Base-by-base conservation (phyloP, 768 basidiomycete genomes). In the Trametes maxima region DNA sequence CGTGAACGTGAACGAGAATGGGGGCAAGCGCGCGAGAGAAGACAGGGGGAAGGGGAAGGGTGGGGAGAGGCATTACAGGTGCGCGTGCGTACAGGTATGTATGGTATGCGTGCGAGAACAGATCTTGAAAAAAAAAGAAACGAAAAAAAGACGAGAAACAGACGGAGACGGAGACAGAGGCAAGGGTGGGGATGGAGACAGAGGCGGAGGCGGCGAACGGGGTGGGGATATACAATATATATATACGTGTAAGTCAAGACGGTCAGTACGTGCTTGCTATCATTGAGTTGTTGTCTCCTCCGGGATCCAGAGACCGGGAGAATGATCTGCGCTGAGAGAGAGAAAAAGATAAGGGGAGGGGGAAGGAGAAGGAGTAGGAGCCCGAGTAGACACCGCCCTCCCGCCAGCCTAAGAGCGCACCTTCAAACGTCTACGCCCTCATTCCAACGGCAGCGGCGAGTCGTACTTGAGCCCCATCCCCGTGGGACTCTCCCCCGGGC, bases 361-460 rank as follows among this genome's bases (percentile, higher is more conserved):
- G 28, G 8, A 33, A 33, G 8, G 8, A 33, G 8, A 33, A 33
- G 28, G 28, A 33, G 4, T n/a, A n/a, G n/a, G n/a, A n/a, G n/a
- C n/a, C n/a, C n/a, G n/a, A n/a, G n/a, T n/a, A n/a, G 28, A 33
- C 28, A 33, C 4, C 28, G 8, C 28, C 28, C 28, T 33, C 28
- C 28, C 28, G 8, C 28, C 28, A 8, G 28, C 28, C 28, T 33
- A 33, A 33, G 28, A 8, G 8, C 28, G 28, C 28, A 33, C 4
- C 3, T 8, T 37, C 19, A 37, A 22, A 17, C 58, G 51, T 19
- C 61, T 64, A 70, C 46, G 65, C 69, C 66, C 69, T 69, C 69
- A 72, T 70, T 67, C 70, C 70, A 68, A 72, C 65, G 58, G 66
- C 61, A 67, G 68, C 60, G 67, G 67, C 48, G 67, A 68, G 59